Percentiles rank a stretch among this genome's conserved stretches.
phyloP scores from a whole-genome alignment of 192 early-diverging fungal genomes.

The Ambispora gerdemannii region DNA sequence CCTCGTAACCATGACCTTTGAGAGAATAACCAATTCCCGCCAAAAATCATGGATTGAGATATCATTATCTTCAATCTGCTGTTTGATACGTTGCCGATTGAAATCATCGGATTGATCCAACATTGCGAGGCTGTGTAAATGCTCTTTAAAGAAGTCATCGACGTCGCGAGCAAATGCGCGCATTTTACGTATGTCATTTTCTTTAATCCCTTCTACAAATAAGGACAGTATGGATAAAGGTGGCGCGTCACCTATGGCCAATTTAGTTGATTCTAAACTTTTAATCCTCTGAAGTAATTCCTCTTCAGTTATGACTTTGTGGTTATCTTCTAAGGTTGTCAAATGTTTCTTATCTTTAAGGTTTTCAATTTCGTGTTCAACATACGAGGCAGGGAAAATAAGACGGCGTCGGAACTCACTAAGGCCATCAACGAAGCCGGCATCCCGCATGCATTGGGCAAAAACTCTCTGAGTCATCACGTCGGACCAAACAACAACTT shows the following conservation, averaged over 20 bases:
- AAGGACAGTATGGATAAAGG: neutral
- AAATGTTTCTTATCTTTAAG: neutral
- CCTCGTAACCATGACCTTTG: no score
- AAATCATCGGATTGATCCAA: neutral
- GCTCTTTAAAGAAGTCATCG: neutral
- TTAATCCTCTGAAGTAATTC: neutral
- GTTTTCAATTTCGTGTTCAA: neutral
- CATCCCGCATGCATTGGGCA: neutral
- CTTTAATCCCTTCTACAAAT: neutral
- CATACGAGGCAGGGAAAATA: neutral
- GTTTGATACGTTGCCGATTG: neutral
- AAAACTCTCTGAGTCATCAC: neutral
- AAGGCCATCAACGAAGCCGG: neutral
- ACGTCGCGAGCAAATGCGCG: neutral
- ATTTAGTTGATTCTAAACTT: neutral
- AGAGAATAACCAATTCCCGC: slow-evolving; percentile 3
- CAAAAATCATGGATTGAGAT: slow-evolving; percentile 3
- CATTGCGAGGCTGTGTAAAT: neutral
- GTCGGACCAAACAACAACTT: neutral
- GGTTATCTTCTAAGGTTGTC: neutral
- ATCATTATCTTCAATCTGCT: neutral
- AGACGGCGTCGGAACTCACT: neutral
- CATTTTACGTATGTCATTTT: slow-evolving; percentile 1
- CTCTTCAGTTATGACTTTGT: neutral
- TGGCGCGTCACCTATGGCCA: neutral